These are phyloP conservation scores for Malus hybrid DNA, from an alignment of 331 rosid species.

Conservation along the genomic window DNA sequence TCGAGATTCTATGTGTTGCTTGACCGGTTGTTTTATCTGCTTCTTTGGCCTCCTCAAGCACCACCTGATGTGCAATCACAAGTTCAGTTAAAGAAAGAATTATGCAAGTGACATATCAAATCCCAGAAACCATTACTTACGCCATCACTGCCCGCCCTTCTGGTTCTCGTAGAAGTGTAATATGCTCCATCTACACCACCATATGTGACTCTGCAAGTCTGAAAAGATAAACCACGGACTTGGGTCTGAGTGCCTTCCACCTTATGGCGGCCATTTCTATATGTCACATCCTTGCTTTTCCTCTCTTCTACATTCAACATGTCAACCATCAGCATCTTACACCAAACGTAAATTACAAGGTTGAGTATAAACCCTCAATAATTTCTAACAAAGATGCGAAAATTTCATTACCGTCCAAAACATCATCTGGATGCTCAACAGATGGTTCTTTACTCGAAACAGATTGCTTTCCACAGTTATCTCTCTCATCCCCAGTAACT, in stretches of 20 bases:
- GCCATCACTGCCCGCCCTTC: conserved; percentile 53
- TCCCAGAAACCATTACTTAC: conserved; percentile 29
- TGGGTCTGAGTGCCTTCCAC: conserved; percentile 21
- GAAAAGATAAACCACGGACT: conserved; percentile 22
- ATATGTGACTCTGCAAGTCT: conserved; percentile 62
- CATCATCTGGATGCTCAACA: conserved; percentile 76
- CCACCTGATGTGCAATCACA: conserved; percentile 31
- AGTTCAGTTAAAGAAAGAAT: background rate
- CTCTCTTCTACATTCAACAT: conserved; percentile 19
- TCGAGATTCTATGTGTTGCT: conserved; percentile 67
- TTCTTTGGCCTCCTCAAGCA: conserved; percentile 74
- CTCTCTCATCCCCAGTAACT: conserved; percentile 18
- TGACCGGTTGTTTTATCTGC: conserved; percentile 72
- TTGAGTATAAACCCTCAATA: background rate
- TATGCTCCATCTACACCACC: conserved; percentile 87
- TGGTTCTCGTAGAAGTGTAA: conserved; percentile 59
- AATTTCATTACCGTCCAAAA: conserved; percentile 23
- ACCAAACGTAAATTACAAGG: background rate
- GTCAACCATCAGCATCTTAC: background rate
- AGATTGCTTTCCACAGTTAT: conserved; percentile 7
- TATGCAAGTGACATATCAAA: background rate
- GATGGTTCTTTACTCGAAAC: conserved; percentile 50
- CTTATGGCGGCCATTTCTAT: conserved; percentile 22
- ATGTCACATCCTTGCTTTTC: conserved; percentile 21
- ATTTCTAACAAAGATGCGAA: background rate